Conservation (phyloP, 331 rosid species). For the Rhamnella rubrinervis region DNA sequence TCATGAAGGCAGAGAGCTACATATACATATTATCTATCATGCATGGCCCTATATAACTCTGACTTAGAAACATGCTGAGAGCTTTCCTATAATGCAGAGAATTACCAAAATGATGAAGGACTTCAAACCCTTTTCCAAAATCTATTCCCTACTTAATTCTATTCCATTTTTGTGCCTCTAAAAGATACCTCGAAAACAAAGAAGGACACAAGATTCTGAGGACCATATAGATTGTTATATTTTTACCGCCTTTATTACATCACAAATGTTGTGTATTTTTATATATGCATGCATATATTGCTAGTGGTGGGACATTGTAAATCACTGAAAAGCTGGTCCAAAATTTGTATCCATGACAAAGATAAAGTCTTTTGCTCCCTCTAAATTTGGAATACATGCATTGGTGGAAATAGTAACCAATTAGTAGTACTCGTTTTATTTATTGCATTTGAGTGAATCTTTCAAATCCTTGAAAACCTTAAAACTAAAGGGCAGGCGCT, state of each 20-base stretch:
- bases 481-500: conserved; percentile 5
- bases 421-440: too few species aligned
- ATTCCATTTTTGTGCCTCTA: not conserved
- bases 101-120: too few species aligned
- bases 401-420: too few species aligned
- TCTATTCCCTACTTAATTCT: not conserved
- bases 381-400: conserved; percentile 14
- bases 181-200: not conserved
- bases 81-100: too few species aligned
- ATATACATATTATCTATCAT: too few species aligned
- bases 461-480: not conserved
- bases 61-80: too few species aligned
- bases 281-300: not conserved
- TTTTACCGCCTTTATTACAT: not conserved
- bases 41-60: too few species aligned
- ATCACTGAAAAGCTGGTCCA: conserved; percentile 8
- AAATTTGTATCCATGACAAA: conserved; percentile 1
- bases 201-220: not conserved
- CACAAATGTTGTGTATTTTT: not conserved
- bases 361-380: not conserved
- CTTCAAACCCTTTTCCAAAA: not conserved
- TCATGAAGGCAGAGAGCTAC: too few species aligned
- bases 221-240: not conserved
- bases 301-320: conserved; percentile 19
- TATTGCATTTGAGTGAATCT: too few species aligned